Conservation (phyloP, 768 basidiomycete genomes). For the Zangia roseola region DNA sequence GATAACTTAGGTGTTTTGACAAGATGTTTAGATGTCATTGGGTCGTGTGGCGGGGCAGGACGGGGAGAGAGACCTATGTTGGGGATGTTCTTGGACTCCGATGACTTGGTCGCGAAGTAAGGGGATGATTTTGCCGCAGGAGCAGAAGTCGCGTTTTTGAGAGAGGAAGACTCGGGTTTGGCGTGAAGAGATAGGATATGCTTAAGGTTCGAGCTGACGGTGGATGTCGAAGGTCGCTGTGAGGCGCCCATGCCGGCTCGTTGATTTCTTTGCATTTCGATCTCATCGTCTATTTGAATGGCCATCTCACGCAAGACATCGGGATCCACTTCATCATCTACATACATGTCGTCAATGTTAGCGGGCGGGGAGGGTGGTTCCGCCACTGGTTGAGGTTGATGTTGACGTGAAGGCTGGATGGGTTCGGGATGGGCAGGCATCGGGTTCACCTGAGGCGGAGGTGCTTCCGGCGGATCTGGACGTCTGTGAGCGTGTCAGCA, state of each 20-base stretch:
- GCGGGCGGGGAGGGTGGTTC: constrained; percentile 11
- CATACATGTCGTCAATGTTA: constrained; percentile 23
- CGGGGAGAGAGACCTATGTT: constrained; percentile 33
- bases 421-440: constrained; percentile 12
- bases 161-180: constrained; percentile 9
- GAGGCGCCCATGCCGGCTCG: neutral
- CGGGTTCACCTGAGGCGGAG: constrained; percentile 11
- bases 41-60: constrained; percentile 26
- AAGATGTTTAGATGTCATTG: constrained; percentile 16
- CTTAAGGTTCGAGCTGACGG: neutral
- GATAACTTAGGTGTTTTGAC: constrained; percentile 4
- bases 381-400: constrained; percentile 6
- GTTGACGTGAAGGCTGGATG: constrained; percentile 16
- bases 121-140: constrained; percentile 11
- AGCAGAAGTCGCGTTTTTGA: constrained; percentile 2
- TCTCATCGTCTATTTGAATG: constrained; percentile 16
- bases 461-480: constrained; percentile 24
- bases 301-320: constrained; percentile 26
- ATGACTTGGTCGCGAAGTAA: constrained; percentile 18
- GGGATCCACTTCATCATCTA: constrained; percentile 29
- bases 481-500: constrained; percentile 14
- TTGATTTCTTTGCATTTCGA: constrained; percentile 3
- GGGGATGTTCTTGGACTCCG: constrained; percentile 13
- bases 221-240: neutral
- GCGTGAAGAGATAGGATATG: neutral